phyloP scores from a whole-genome alignment of 1,284 basidiomycete genomes.

The Marasmius fiardii region DNA sequence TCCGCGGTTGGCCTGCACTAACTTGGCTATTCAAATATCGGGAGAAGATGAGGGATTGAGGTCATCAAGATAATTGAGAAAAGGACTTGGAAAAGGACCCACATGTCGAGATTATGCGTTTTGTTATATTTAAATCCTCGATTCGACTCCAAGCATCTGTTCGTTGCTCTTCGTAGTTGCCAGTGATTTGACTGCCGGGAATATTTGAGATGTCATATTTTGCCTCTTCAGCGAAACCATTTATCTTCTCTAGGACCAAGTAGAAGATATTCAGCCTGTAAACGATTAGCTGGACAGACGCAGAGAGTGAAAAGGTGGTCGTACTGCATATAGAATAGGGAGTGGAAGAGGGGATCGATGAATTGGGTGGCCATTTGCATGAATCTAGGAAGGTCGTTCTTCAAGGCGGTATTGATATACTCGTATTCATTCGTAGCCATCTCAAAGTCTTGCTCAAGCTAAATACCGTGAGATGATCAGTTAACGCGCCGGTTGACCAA shows the following conservation, averaged over 20 bases:
- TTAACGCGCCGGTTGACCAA: background rate
- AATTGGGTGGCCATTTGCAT: slow-evolving; percentile 86
- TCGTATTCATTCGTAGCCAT: slow-evolving; percentile 95
- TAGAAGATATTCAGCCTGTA: slow-evolving; percentile 90
- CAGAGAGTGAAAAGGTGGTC: slow-evolving; percentile 32
- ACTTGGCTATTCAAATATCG: slow-evolving; percentile 43
- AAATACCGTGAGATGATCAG: slow-evolving; percentile 5
- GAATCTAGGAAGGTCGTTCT: slow-evolving; percentile 91
- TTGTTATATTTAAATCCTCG: slow-evolving; percentile 75
- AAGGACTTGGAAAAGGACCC: slow-evolving; percentile 38
- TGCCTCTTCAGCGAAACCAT: slow-evolving; percentile 76
- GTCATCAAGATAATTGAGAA: background rate
- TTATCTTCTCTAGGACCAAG: slow-evolving; percentile 89
- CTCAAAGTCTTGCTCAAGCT: slow-evolving; percentile 99
- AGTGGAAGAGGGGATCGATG: slow-evolving; percentile 95
- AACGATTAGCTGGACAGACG: background rate
- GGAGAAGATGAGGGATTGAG: slow-evolving; percentile 7
- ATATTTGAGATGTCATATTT: slow-evolving; percentile 75
- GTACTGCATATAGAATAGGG: slow-evolving; percentile 99
- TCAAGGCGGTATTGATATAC: slow-evolving; percentile 91
- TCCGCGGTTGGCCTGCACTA: slow-evolving; percentile 55
- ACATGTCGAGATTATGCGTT: slow-evolving; percentile 84
- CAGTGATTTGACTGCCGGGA: slow-evolving; percentile 68
- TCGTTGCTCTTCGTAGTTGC: slow-evolving; percentile 77
- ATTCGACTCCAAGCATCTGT: slow-evolving; percentile 77